These are phyloP conservation scores for Monosporascus sp. DNA, from an alignment of 2,329 filamentous ascomycete species.

Conservation along the genomic window DNA sequence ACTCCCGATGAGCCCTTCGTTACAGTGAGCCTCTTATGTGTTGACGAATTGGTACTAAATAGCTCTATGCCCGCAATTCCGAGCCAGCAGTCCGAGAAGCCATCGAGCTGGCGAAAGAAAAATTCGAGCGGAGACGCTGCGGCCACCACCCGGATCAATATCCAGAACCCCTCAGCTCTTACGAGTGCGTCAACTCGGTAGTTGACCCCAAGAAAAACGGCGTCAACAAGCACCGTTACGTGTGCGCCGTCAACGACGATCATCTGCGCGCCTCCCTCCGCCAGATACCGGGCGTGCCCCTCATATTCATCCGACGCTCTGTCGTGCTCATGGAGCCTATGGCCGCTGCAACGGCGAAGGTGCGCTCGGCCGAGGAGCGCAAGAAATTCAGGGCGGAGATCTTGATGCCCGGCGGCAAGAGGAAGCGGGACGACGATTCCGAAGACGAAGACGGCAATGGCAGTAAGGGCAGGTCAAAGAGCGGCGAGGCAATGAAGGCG, in stretches of 20 bases:
- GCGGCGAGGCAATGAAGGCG: conserved; percentile 10
- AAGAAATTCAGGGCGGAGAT: conserved; percentile 69
- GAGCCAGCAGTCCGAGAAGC: conserved; percentile 50
- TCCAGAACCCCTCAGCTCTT: conserved; percentile 61
- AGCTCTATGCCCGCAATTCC: conserved; percentile 57
- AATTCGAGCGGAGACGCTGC: conserved; percentile 69
- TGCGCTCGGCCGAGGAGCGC: conserved; percentile 63
- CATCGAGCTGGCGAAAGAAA: conserved; percentile 67
- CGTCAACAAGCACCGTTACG: conserved; percentile 73
- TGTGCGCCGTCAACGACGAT: conserved; percentile 68
- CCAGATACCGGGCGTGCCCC: conserved; percentile 63
- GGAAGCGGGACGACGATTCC: conserved; percentile 39
- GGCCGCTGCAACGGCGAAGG: conserved; percentile 58
- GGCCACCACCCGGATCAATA: conserved; percentile 70
- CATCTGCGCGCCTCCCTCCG: conserved; percentile 60
- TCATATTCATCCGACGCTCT: conserved; percentile 73
- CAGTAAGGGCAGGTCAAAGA: conserved; percentile 14
- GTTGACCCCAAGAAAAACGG: conserved; percentile 70
- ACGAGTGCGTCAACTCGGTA: conserved; percentile 67
- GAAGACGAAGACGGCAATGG: conserved; percentile 32
- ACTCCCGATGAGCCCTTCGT: neutral
- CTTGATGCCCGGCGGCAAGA: conserved; percentile 45
- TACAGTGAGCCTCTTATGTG: neutral
- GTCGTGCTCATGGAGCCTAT: conserved; percentile 79
- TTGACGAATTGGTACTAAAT: neutral